These are phyloP conservation scores for Xylaria intraflava DNA, from an alignment of 495 filamentous ascomycete species.

Conservation along the genomic window DNA sequence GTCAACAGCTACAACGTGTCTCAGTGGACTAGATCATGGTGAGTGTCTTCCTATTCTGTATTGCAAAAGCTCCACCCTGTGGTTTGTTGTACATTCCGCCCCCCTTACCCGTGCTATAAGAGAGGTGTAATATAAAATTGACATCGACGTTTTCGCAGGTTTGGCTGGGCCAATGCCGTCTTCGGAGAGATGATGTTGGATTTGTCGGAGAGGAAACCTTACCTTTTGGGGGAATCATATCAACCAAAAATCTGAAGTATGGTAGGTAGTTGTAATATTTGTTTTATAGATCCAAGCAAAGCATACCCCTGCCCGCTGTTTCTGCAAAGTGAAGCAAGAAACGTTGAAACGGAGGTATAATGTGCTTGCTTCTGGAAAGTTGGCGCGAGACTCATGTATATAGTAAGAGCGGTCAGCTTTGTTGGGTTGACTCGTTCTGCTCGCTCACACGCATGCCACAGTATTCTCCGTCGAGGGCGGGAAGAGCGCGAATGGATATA, in stretches of 20 bases:
- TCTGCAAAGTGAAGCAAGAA: too few relatives aligned
- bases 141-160: slow-evolving; percentile 34
- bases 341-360: too few relatives aligned
- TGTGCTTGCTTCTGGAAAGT: too few relatives aligned
- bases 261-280: background rate
- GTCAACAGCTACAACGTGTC: slow-evolving; percentile 45
- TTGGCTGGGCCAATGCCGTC: slow-evolving; percentile 63
- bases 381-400: too few relatives aligned
- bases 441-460: too few relatives aligned
- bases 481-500: background rate
- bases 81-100: background rate
- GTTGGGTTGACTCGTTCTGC: too few relatives aligned
- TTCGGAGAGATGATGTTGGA: slow-evolving; percentile 62
- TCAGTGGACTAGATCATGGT: slow-evolving; percentile 57
- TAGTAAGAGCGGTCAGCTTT: too few relatives aligned
- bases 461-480: too few relatives aligned
- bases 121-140: background rate
- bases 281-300: background rate
- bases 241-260: too few relatives aligned
- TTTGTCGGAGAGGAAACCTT: slow-evolving; percentile 38
- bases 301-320: background rate
- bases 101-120: background rate
- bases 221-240: slow-evolving; percentile 33
- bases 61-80: slow-evolving; percentile 1
- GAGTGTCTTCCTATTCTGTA: background rate